Evolutionary conservation across 2,329 filamentous ascomycete genomes (phyloP).

Genomic region (Westerdykella sp.): DNA sequence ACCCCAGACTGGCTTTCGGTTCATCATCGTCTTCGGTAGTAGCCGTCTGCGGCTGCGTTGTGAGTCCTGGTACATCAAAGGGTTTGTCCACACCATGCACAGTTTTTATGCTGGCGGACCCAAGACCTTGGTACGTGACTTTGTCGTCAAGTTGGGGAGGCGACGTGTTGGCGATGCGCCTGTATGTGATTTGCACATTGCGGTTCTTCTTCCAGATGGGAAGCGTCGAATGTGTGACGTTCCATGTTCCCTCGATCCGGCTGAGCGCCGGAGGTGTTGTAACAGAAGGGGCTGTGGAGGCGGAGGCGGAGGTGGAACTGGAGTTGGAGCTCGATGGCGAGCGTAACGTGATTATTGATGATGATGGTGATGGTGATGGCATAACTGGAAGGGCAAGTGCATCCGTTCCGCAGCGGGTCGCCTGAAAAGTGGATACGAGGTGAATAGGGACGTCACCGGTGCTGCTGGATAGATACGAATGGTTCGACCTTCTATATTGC

Average conservation of each 20-base stretch:
- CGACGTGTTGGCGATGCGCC: conserved; percentile 27
- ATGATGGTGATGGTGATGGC: background rate
- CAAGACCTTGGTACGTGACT: conserved; percentile 60
- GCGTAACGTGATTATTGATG: conserved; percentile 20
- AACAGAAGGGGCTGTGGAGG: background rate
- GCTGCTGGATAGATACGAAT: too few relatives aligned
- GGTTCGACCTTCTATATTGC: too few relatives aligned
- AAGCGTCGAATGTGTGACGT: conserved; percentile 36
- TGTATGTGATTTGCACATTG: conserved; percentile 77
- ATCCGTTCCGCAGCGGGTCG: too few relatives aligned
- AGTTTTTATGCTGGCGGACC: conserved; percentile 48
- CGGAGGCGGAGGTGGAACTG: conserved; percentile 9
- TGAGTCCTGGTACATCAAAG: conserved; percentile 21
- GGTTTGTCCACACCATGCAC: conserved; percentile 61
- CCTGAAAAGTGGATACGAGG: too few relatives aligned
- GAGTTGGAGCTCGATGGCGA: conserved; percentile 19
- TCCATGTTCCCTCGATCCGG: conserved; percentile 31
- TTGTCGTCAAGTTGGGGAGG: conserved; percentile 57
- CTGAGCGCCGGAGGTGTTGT: conserved; percentile 33
- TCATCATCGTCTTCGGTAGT: conserved; percentile 10
- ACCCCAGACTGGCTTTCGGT: conserved; percentile 45
- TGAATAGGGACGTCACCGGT: too few relatives aligned
- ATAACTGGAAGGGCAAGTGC: background rate
- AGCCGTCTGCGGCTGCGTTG: background rate
- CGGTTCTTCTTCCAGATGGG: conserved; percentile 72